Evolutionary conservation across 805 yeast species (phyloP).

Genomic region (Candida xiaguanensis): DNA sequence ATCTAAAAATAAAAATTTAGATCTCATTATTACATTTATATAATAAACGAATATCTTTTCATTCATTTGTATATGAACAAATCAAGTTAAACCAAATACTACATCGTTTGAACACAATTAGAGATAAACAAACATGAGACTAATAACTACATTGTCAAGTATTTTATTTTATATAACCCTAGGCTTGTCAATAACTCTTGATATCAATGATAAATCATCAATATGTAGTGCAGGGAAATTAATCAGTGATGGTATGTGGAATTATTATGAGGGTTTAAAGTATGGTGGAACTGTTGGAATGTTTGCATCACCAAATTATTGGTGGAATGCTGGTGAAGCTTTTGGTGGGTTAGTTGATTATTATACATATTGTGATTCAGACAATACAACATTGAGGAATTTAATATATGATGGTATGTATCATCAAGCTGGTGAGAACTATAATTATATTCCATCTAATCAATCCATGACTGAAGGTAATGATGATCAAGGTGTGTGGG

Average conservation of each 20-base stretch:
- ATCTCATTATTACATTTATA: background rate
- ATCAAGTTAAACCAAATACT: background rate
- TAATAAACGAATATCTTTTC: background rate
- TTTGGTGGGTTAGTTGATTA: slow-evolving; percentile 46
- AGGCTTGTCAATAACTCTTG: slow-evolving; percentile 30
- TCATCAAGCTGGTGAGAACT: slow-evolving; percentile 40
- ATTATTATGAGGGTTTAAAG: slow-evolving; percentile 40
- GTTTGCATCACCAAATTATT: slow-evolving; percentile 44
- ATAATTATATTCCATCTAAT: slow-evolving; percentile 43
- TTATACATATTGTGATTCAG: slow-evolving; percentile 33
- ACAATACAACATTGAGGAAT: slow-evolving; percentile 26
- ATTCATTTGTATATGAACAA: background rate
- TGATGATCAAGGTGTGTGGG: slow-evolving; percentile 55
- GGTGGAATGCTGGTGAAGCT: slow-evolving; percentile 54
- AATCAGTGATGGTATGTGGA: slow-evolving; percentile 38
- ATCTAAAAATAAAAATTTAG: background rate
- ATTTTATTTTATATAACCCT: background rate
- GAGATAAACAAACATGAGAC: background rate
- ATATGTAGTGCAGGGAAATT: slow-evolving; percentile 38
- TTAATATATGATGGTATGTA: slow-evolving; percentile 37
- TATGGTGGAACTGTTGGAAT: slow-evolving; percentile 46
- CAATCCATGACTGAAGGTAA: slow-evolving; percentile 47
- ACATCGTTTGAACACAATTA: background rate
- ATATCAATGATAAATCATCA: slow-evolving; percentile 31
- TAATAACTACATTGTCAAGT: background rate